Evolutionary conservation across 192 early-diverging fungal species (phyloP), one percentile per base, ranked within the genome.

Genomic region (Diversispora epigaea): DNA sequence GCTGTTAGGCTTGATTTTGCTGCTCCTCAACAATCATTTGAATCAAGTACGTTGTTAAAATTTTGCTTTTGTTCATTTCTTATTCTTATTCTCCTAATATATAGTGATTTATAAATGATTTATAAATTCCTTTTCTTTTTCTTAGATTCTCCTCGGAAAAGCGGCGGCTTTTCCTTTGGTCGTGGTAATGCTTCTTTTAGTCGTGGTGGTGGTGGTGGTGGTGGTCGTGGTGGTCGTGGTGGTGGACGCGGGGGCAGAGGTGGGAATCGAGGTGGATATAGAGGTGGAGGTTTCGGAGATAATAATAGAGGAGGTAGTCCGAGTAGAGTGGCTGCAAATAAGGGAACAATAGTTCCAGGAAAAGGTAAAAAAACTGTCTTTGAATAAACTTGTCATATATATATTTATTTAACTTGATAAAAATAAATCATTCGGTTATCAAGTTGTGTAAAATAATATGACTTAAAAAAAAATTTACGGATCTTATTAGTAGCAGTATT

Each of bases 1-100:
- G 84, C 80, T 70, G 82, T 97, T 77, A 91, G 95, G 69, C 82
- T 96, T 62, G 96, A 98, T 83, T 98, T 90, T 83, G 90, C 91
- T 64, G 79, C 69, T 39, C 80, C 64, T 41, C 77, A 76, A 76
- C 78, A 77, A 68, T 80, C 17, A 77, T 82, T 65, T 79, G 79
- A 44, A 45, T 77, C 46, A 81, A 76, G 75, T 64, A 64, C 2
- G 44, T 14, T 17, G 8, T 8, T 4, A 40, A 4, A 17, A 3
- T 41, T n/a, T 44, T 64, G 15, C 8, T 64, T 43, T 64, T 8
- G 6, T 17, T 14, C 7, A 44, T 43, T 64, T 64, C 5, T n/a
- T 19, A 43, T 64, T 64, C 17, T 19, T 40, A 15, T n/a, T 64
- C 14, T 44, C 68, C 82, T 47, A 56, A 68, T 77, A 68, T 79